A percentile compares a stretch with the other conserved stretches of the same genome.
phyloP scores from a whole-genome alignment of 2,329 filamentous ascomycete species.

The Calonectria pteridis region DNA sequence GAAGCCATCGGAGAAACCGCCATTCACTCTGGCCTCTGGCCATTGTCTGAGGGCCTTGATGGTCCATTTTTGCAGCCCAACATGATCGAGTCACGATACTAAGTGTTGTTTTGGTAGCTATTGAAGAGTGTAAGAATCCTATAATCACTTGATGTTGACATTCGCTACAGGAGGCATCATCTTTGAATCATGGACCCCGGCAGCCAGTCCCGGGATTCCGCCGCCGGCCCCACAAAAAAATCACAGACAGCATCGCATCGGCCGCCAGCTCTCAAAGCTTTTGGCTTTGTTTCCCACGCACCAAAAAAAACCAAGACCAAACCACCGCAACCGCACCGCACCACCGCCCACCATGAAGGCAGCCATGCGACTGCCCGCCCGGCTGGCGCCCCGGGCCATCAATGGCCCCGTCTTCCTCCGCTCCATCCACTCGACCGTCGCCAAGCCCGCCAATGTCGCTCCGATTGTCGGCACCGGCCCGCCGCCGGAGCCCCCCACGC shows the following conservation, averaged over 20 bases:
- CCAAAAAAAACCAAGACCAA: background rate
- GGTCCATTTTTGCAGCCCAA: background rate
- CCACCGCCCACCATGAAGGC: slow-evolving; percentile 54
- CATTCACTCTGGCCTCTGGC: background rate
- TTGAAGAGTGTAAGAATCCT: background rate
- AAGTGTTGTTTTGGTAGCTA: background rate
- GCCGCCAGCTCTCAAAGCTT: background rate
- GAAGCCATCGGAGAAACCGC: background rate
- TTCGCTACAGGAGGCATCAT: background rate
- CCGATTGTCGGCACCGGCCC: slow-evolving; percentile 69
- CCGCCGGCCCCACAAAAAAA: background rate
- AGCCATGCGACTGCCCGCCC: slow-evolving; percentile 54
- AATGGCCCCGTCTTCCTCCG: slow-evolving; percentile 36
- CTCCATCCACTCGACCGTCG: slow-evolving; percentile 49
- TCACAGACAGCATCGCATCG: background rate
- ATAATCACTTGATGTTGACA: background rate
- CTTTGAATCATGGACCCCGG: background rate
- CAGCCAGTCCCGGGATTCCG: background rate
- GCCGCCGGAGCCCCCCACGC: slow-evolving; percentile 67
- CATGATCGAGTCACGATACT: background rate
- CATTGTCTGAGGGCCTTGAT: background rate
- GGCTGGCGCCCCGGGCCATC: slow-evolving; percentile 46
- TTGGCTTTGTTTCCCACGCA: background rate
- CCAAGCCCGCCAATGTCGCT: slow-evolving; percentile 60
- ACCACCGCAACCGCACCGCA: slow-evolving; percentile 9